Evolutionary conservation across 2,329 filamentous ascomycete genomes (phyloP), one percentile per base, ranked within the genome.

Genomic region (Alternaria angustiovoidea): DNA sequence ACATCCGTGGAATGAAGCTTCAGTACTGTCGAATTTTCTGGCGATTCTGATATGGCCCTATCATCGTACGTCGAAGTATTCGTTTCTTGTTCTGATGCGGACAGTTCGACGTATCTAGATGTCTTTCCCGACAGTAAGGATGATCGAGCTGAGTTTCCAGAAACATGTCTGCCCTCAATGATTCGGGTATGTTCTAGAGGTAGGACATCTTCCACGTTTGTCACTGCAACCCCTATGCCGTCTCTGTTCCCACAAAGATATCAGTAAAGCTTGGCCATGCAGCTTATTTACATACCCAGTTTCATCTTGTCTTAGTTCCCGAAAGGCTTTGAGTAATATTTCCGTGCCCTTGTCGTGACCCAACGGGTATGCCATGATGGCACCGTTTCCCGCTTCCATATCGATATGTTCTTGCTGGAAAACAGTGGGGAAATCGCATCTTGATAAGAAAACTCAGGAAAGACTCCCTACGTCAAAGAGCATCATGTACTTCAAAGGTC

Each of bases 231-330:
- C 36, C 46, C 30, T 18, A 22, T 38, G 22, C 16, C 28, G 44
- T 47, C 41, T 32, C 47, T 43, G 24, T 41, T 18, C 22, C 32
- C n/a, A 28, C 34, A n/a, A 32, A 53, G 22, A 18, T 14, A 20
- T 57, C 39, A 57, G 58, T 22, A 43, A 22, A 18, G n/a, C 9
- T 44, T 16, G 16, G 24, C 34, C 4, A 43, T 42, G 41, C 12
- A 16, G 18, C 32, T 16, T 51, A 9, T 36, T 42, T 9, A 52
- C 42, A 43, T 53, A 61, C 58, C 22, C 54, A 43, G 47, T 42
- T 12, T 52, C 18, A 9, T 47, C n/a, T 5, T 41, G 52, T 28
- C 38, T 59, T n/a, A 46, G 28, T 5, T 16, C 38, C 18, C 26
- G 38, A 18, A 55, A 30, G 24, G 57, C 36, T 32, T 55, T 18